A percentile compares a stretch with the other conserved stretches of the same genome.
These are phyloP conservation scores for Musa itinerans DNA, from an alignment of 176 grass and related monocot species.

Conservation along the genomic window DNA sequence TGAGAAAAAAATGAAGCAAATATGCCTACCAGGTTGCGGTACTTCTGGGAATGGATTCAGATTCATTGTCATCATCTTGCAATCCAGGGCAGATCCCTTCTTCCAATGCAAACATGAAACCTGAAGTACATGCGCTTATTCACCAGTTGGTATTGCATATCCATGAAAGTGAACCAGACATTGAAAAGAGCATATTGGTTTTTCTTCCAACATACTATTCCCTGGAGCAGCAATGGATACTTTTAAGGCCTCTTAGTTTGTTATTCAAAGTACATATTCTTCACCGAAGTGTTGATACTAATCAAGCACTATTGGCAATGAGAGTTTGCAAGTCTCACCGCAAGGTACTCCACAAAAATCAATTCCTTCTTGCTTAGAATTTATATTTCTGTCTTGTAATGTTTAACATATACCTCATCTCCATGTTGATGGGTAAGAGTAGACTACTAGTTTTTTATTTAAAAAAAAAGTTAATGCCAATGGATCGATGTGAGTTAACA, in stretches of 20 bases:
- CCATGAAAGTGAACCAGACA: constrained; percentile 51
- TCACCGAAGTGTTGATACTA: constrained; percentile 78
- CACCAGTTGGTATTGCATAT: constrained; percentile 62
- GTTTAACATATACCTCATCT: background rate
- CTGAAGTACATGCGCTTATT: constrained; percentile 54
- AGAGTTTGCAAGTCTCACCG: constrained; percentile 46
- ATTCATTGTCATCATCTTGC: constrained; percentile 40
- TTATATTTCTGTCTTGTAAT: constrained; percentile 7
- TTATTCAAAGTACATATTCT: constrained; percentile 79
- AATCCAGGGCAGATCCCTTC: constrained; percentile 20
- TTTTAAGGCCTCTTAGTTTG: constrained; percentile 31
- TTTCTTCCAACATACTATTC: constrained; percentile 92
- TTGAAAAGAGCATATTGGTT: constrained; percentile 84
- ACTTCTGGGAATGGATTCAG: constrained; percentile 48
- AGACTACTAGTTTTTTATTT: too few relatives aligned
- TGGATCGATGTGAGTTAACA: too few relatives aligned
- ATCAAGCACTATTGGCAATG: constrained; percentile 83
- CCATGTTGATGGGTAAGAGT: background rate
- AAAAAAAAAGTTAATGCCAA: too few relatives aligned
- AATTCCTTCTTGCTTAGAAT: background rate
- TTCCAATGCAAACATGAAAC: constrained; percentile 45
- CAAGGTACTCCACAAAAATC: constrained; percentile 36
- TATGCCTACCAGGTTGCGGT: constrained; percentile 37
- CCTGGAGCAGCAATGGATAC: constrained; percentile 81
- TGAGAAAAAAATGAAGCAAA: background rate